A percentile compares a stretch with the other conserved stretches of the same genome.
These are phyloP conservation scores for Ophiostoma quercus DNA, from an alignment of 2,329 filamentous ascomycete species.

Conservation along the genomic window DNA sequence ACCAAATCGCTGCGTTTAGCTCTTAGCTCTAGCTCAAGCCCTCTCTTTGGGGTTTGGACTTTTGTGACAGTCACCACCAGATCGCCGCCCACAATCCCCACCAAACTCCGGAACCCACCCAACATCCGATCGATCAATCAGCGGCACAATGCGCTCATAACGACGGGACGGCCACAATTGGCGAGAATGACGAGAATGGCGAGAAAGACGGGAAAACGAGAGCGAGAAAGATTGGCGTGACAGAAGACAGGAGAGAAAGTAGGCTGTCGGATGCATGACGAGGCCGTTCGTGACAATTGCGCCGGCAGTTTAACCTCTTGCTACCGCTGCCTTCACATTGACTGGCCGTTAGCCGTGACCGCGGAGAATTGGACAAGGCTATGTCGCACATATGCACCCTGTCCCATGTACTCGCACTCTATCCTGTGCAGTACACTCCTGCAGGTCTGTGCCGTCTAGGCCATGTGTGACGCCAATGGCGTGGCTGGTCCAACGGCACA, in stretches of 20 bases:
- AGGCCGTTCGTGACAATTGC: neutral
- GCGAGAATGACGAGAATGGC: neutral
- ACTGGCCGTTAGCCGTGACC: neutral
- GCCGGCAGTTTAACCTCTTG: neutral
- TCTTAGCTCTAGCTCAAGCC: neutral
- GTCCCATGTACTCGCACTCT: neutral
- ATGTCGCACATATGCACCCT: constrained; percentile 3
- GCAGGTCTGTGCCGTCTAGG: neutral
- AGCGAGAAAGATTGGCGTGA: neutral
- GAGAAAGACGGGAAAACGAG: neutral
- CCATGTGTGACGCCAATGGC: constrained; percentile 1
- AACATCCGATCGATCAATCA: neutral
- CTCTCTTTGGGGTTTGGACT: neutral
- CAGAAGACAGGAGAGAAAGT: neutral
- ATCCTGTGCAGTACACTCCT: neutral
- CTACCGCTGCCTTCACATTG: neutral
- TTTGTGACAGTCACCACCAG: neutral
- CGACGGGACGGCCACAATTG: neutral
- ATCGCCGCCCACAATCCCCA: constrained; percentile 9
- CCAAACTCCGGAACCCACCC: neutral
- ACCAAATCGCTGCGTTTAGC: constrained; percentile 10
- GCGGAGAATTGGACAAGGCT: constrained; percentile 8
- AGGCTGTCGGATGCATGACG: neutral
- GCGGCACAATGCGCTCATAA: neutral
- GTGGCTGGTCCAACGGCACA: neutral